phyloP scores from a whole-genome alignment of 106 monocot species.

The Dendrobium huoshanense region DNA sequence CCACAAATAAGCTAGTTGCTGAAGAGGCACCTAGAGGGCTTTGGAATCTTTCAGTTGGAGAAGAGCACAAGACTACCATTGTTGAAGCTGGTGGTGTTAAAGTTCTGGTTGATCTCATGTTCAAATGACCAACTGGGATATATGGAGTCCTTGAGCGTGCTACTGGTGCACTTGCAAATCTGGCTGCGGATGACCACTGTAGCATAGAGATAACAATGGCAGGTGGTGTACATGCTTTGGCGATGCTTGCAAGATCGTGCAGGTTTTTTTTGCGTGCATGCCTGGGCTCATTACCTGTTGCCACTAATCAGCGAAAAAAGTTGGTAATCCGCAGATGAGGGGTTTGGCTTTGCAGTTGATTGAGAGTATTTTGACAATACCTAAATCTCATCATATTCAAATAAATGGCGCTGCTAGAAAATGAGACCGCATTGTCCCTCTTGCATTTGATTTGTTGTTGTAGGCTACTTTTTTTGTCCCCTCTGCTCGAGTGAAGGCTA shows the following conservation, averaged over 20 bases:
- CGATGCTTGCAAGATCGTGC: constrained; percentile 85
- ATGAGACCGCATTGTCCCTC: no score
- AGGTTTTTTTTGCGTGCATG: constrained; percentile 17
- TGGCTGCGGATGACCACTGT: constrained; percentile 97
- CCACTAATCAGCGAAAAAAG: no score
- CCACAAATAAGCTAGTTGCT: constrained; percentile 88
- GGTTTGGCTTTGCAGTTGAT: no score
- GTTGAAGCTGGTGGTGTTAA: constrained; percentile 88
- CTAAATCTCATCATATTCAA: no score
- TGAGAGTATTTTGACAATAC: no score
- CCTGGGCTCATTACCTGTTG: no score
- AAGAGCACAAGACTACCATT: constrained; percentile 95
- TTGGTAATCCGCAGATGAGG: no score
- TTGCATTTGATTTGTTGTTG: no score
- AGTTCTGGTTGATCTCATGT: constrained; percentile 93
- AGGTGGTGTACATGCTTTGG: constrained; percentile 89
- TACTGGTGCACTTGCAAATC: constrained; percentile 96
- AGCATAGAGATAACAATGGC: constrained; percentile 84
- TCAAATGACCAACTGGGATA: constrained; percentile 72
- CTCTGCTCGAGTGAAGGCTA: no score
- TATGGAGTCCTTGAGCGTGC: constrained; percentile 97
- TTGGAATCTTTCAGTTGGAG: constrained; percentile 99
- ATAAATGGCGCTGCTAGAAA: no score
- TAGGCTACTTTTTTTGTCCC: no score
- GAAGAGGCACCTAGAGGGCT: constrained; percentile 99